Conservation (phyloP, 139 green algal species). For the Picochlorum sp. region DNA sequence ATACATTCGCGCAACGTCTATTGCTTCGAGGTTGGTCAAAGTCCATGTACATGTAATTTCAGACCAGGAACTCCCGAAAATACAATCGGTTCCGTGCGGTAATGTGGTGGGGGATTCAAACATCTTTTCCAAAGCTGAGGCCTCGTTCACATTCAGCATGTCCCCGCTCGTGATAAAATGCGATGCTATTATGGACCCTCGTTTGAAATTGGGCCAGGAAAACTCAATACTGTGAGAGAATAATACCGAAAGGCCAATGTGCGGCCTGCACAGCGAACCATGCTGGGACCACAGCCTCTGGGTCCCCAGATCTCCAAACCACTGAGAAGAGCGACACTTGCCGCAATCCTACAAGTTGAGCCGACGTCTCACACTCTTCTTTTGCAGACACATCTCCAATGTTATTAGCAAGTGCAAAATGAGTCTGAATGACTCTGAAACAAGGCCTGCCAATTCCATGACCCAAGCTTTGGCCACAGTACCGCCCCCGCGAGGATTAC, state of each 20-base stretch:
- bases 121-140: not conserved
- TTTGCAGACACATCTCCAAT: constrained; percentile 81
- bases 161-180: not conserved
- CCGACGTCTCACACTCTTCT: constrained; percentile 70
- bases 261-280: constrained; percentile 49
- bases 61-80: constrained; percentile 4
- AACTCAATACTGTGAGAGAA: constrained; percentile 41
- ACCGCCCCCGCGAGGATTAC: constrained; percentile 61
- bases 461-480: constrained; percentile 62
- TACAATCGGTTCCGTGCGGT: not conserved
- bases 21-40: not conserved
- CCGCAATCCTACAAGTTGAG: constrained; percentile 54
- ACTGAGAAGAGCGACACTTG: constrained; percentile 53
- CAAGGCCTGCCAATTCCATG: constrained; percentile 71
- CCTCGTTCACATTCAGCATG: not conserved
- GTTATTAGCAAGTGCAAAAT: constrained; percentile 68
- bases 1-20: constrained; percentile 33
- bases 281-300: constrained; percentile 33
- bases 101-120: constrained; percentile 1
- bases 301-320: constrained; percentile 22
- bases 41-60: not conserved
- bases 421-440: constrained; percentile 78
- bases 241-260: constrained; percentile 56
- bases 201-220: constrained; percentile 60
- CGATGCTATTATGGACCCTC: constrained; percentile 15